Base-by-base conservation (phyloP, 2,329 filamentous ascomycete species). In the Dryadomyces sulphureus region DNA sequence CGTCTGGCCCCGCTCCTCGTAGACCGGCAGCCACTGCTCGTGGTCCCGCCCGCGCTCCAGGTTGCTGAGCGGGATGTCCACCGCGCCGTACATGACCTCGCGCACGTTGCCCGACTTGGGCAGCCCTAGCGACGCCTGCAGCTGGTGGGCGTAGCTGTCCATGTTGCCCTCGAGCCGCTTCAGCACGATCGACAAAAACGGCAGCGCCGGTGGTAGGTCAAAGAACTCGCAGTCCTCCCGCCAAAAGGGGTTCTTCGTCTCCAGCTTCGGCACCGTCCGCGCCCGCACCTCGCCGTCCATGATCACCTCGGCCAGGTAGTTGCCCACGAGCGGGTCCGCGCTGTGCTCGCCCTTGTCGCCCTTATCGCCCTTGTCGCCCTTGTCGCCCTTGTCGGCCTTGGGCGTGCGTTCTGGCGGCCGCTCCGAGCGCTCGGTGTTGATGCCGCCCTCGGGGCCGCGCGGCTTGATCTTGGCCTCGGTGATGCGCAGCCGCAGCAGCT, bases 1-100 rank as follows among this genome's bases (percentile, higher is more conserved):
- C 1, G 72, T 68, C 54, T 88, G 81, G 50, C 85, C 79, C 52
- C 76, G 79, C 53, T 83, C 80, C 56, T 94, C 86, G 42, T 81
- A 64, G 20, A 94, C 77, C 16, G 81, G 82, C 67, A 87, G 83
- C 90, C 89, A 95, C 56, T 88, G 82, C 61, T 96, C 90, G 30
- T 81, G 73, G 48, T 90, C 84, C 56, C 82, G 82, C 16, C 80
- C 81, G 0, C 77, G 72, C 34, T 90, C 84, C 16, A 94, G 62
- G 51, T 88, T 82, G 48, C 89, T 81, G 7, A 95, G 67, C 19
- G 80, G 75, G 25, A 95, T 76, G 54, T 94, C 86, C n/a, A 94
- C 81, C 43, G 79, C 77, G 2, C 86, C 85, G 52, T 73, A 77
- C 2, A 75, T 57, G 14, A 70, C 58, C 54, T 81, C 77, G 3